Evolutionary conservation across 306 rosid genomes (phyloP).

Genomic region (Castanopsis chinensis): DNA sequence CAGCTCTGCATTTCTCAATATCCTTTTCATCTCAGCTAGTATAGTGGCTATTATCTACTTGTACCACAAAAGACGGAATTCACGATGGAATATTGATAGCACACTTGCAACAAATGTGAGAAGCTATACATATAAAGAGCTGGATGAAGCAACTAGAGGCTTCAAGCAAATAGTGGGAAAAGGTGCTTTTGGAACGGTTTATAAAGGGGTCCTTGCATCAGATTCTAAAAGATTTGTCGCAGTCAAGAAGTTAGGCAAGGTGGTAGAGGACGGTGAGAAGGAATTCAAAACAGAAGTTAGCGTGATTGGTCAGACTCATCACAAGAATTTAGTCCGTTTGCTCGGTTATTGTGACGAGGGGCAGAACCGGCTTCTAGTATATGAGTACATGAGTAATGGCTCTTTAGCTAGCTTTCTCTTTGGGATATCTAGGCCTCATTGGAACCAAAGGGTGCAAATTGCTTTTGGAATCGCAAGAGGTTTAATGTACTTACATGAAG

Average conservation of each 20-base stretch:
- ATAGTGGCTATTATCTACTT: not conserved
- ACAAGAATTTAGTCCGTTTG: slow-evolving; percentile 22
- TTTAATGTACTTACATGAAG: slow-evolving; percentile 18
- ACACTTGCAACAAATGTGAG: not conserved
- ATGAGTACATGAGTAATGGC: slow-evolving; percentile 19
- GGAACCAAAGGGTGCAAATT: slow-evolving; percentile 15
- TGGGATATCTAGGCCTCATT: slow-evolving; percentile 18
- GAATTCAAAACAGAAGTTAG: slow-evolving; percentile 40
- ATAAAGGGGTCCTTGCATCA: slow-evolving; percentile 29
- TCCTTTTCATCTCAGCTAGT: no score
- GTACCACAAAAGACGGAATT: not conserved
- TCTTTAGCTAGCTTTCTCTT: slow-evolving; percentile 16
- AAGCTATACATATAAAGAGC: slow-evolving; percentile 2
- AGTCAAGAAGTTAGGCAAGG: slow-evolving; percentile 34
- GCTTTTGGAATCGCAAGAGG: slow-evolving; percentile 15
- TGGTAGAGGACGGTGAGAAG: slow-evolving; percentile 32
- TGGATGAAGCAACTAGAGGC: slow-evolving; percentile 27
- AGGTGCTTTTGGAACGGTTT: slow-evolving; percentile 28
- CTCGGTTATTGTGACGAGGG: slow-evolving; percentile 27
- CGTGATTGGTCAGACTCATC: slow-evolving; percentile 33
- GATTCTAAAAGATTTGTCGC: slow-evolving; percentile 27
- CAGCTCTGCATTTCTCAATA: slow-evolving; percentile 17
- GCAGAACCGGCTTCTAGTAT: not conserved
- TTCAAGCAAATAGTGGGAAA: slow-evolving; percentile 25
- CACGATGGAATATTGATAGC: not conserved